Evolutionary conservation across 2,329 filamentous ascomycete genomes (phyloP).

Genomic region (Didymella exigua): DNA sequence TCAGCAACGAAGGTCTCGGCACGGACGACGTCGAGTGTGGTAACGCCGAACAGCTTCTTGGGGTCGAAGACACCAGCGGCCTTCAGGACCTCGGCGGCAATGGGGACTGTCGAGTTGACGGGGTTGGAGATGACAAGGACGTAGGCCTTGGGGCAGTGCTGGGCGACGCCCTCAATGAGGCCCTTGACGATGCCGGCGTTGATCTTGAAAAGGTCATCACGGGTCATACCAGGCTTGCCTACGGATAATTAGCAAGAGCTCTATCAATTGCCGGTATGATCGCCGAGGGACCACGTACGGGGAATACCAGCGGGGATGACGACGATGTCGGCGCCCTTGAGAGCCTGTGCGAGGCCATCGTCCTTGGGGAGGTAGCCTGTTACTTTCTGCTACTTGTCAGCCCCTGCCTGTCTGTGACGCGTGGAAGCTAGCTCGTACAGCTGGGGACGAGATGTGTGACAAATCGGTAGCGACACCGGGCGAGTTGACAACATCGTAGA

Average conservation of each 20-base stretch:
- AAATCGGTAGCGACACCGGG: constrained; percentile 95
- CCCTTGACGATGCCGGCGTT: constrained; percentile 98
- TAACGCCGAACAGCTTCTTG: constrained; percentile 96
- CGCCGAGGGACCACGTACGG: constrained; percentile 61
- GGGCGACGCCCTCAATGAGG: constrained; percentile 84
- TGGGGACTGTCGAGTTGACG: constrained; percentile 98
- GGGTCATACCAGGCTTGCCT: constrained; percentile 99
- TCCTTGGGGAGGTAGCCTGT: constrained; percentile 86
- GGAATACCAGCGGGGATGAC: constrained; percentile 98
- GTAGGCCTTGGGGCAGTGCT: constrained; percentile 89
- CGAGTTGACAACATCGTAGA: constrained; percentile 99
- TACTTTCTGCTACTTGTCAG: constrained; percentile 64
- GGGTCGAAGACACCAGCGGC: constrained; percentile 90
- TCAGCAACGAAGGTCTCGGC: constrained; percentile 95
- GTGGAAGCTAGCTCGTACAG: constrained; percentile 59
- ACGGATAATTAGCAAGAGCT: constrained; percentile 26
- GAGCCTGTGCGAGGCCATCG: constrained; percentile 80
- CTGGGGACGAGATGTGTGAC: constrained; percentile 92
- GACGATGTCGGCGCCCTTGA: constrained; percentile 93
- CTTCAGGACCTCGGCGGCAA: constrained; percentile 97
- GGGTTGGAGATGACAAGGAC: constrained; percentile 98
- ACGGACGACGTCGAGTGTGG: constrained; percentile 96
- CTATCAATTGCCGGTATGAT: constrained; percentile 1
- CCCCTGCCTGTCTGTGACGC: constrained; percentile 11
- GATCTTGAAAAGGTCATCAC: constrained; percentile 99